Base-by-base conservation (phyloP, 257 asterid species). In the Ajuga chamaepitys region DNA sequence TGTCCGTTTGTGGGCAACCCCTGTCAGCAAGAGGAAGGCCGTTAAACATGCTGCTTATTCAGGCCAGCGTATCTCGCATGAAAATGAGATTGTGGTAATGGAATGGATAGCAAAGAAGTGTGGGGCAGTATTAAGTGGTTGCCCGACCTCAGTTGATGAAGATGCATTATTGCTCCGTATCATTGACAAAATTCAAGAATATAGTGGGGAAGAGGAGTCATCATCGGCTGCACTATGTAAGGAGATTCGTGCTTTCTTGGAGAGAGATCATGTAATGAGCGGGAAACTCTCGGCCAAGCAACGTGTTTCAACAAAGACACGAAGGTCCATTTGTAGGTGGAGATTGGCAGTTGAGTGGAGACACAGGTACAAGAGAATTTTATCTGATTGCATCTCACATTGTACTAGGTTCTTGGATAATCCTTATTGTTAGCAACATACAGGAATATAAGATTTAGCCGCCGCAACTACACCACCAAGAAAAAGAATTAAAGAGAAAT, bases 1-100 rank as follows among this genome's bases (percentile, higher is more conserved):
- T 5, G 16, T 82, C 73, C 88, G 97, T 24, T 65, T 93, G 70
- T 89, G 98, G 96, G 95, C 94, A 22, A 85, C 92, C 62, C 91
- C 94, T 22, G 69, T 62, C 13, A 75, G 77, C 76, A 70, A 63
- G 61, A 81, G 94, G 45, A 79, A 79, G 55, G 81, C 85, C 10
- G 70, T 79, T 41, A 76, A 85, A 40, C 91, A 86, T 59, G 48
- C 77, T 24, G 94, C 81, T 4, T 81, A 62, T 74, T 77, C 96
- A 1, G 98, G 98, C 38, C 25, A 76, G 41, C 73, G 7, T 22
- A 71, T 93, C 74, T 84, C 95, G 1, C 41, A 71, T 1, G 86
- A 81, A 46, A 93, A 84, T 20, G 98, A 93, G 83, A 54, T 46
- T 40, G 70, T 60, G 1, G 90, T 78, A 5, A 66, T 77, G 85